Evolutionary conservation across 148 eudicot genomes (phyloP).

Genomic region (Nyssa sinensis): DNA sequence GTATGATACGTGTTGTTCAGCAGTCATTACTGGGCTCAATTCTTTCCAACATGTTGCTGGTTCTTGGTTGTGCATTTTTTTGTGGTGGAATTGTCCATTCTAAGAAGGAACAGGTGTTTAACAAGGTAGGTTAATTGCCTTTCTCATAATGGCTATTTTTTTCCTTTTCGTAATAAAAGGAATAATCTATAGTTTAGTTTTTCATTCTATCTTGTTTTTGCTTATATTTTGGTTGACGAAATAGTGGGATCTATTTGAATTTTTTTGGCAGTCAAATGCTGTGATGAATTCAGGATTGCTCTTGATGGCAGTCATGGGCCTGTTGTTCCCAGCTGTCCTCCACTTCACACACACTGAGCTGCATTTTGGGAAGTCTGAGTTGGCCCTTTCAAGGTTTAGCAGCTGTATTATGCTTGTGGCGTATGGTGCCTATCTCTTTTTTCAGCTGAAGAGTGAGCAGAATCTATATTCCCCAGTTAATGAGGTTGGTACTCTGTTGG

Average conservation of each 20-base stretch:
- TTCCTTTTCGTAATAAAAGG: neutral
- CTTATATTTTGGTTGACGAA: neutral
- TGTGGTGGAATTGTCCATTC: conserved; percentile 41
- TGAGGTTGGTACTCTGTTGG: conserved; percentile 21
- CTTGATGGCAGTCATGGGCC: conserved; percentile 46
- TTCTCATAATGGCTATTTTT: neutral
- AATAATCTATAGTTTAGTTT: too few relatives aligned
- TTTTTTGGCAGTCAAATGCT: conserved; percentile 30
- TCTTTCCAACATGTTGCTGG: conserved; percentile 42
- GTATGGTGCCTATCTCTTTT: conserved; percentile 32
- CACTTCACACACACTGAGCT: conserved; percentile 40
- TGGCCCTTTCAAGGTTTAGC: conserved; percentile 47
- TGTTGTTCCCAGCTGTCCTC: conserved; percentile 44
- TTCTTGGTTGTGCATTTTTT: conserved; percentile 46
- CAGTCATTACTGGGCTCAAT: conserved; percentile 46
- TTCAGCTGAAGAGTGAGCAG: conserved; percentile 31
- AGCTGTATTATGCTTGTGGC: conserved; percentile 46
- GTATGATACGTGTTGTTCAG: conserved; percentile 39
- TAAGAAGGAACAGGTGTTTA: conserved; percentile 32
- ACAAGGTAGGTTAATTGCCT: conserved; percentile 27
- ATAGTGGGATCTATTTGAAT: neutral
- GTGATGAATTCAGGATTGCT: conserved; percentile 35
- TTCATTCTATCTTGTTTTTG: neutral
- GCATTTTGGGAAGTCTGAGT: conserved; percentile 41
- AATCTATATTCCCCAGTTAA: conserved; percentile 18